Evolutionary conservation across 148 eudicot species (phyloP).

Genomic region (Rhododendron henanense): DNA sequence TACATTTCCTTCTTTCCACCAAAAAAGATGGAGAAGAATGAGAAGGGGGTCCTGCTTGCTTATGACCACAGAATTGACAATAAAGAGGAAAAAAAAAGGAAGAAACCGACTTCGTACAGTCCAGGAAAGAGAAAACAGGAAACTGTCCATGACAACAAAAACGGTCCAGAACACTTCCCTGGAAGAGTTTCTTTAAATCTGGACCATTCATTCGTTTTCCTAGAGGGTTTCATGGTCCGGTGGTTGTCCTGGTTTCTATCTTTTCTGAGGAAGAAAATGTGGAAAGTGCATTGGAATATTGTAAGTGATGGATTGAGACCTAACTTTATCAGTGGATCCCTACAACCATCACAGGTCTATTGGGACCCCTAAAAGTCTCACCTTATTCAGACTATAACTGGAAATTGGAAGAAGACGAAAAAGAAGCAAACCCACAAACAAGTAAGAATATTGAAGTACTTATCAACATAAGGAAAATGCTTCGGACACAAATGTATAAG

Average conservation of each 20-base stretch:
- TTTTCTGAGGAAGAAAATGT: no score
- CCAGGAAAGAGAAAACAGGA: no score
- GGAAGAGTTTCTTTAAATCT: no score
- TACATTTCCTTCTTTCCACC: not conserved
- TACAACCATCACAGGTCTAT: not conserved
- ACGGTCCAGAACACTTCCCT: no score
- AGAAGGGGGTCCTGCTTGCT: not conserved
- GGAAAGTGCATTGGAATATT: not conserved
- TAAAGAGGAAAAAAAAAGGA: not conserved
- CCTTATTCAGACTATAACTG: not conserved
- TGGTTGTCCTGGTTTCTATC: no score
- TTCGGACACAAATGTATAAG: not conserved
- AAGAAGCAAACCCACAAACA: not conserved
- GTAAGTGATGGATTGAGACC: constrained; percentile 8
- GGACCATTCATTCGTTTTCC: no score
- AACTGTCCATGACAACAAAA: no score
- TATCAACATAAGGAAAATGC: not conserved
- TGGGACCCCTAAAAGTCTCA: constrained; percentile 6
- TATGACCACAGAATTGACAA: not conserved
- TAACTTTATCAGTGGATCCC: constrained; percentile 14
- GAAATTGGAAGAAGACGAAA: not conserved
- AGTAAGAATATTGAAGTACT: not conserved
- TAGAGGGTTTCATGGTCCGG: no score
- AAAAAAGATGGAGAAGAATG: not conserved
- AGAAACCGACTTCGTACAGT: no score